Conservation (phyloP, 331 rosid species). For the Phaseolus coccineus region DNA sequence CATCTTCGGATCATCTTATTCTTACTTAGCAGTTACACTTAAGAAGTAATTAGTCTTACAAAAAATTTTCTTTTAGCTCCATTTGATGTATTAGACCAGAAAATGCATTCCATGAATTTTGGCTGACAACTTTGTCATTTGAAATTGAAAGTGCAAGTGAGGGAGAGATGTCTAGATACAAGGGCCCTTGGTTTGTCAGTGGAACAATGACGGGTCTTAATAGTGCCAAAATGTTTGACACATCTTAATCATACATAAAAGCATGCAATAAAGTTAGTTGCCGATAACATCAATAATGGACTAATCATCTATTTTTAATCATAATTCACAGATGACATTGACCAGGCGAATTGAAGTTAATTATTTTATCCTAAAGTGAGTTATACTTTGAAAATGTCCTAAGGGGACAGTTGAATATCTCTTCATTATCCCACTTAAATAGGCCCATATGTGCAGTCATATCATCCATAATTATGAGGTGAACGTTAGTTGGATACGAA, state of each 20-base stretch:
- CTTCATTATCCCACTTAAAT: conserved; percentile 17
- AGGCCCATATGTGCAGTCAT: conserved; percentile 9
- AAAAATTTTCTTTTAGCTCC: not conserved
- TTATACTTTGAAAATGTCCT: conserved; percentile 13
- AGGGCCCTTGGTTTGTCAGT: conserved; percentile 37
- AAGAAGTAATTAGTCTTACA: not conserved
- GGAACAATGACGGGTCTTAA: conserved; percentile 34
- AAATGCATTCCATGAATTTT: not conserved
- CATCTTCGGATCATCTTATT: conserved; percentile 3
- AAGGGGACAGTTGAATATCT: conserved; percentile 40
- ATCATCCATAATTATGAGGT: conserved; percentile 13
- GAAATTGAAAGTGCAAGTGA: conserved; percentile 22
- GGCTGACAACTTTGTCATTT: conserved; percentile 13
- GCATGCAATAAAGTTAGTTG: conserved; percentile 27
- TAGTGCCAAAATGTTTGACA: conserved; percentile 33
- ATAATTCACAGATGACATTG: conserved; percentile 31
- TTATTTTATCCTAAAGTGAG: conserved; percentile 20
- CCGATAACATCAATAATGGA: conserved; percentile 40
- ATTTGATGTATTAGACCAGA: conserved; percentile 5
- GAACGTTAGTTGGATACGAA: not conserved
- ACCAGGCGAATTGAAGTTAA: conserved; percentile 9
- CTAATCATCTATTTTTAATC: conserved; percentile 26
- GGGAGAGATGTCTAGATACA: conserved; percentile 14
- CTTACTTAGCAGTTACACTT: conserved; percentile 7
- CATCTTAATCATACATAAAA: conserved; percentile 43